Evolutionary conservation across 179 eudicot species (phyloP).

Genomic region (Sideroxylon spinosum): DNA sequence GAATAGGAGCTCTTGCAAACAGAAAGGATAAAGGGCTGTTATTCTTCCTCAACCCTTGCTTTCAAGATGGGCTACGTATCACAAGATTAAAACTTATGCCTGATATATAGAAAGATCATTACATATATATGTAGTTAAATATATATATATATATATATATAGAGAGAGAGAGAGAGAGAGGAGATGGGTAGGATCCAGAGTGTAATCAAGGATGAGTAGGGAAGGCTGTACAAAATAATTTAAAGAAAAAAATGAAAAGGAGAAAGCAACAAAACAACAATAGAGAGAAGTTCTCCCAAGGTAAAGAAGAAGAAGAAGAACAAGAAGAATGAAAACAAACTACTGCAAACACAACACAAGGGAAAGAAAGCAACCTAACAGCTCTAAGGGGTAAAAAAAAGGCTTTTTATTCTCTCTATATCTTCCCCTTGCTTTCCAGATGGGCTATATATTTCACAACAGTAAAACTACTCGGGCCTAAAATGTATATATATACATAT

Average conservation of each 20-base stretch:
- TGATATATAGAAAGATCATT: not conserved
- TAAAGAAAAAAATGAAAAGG: too few relatives aligned
- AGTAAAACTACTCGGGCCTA: not conserved
- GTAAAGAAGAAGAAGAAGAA: not conserved
- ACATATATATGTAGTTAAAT: not conserved
- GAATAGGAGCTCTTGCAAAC: not conserved
- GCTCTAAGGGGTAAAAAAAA: not conserved
- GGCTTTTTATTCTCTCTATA: conserved; percentile 3
- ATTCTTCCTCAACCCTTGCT: not conserved
- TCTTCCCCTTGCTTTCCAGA: not conserved
- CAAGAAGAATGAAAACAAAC: not conserved
- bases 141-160: too few relatives aligned
- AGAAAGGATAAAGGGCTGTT: not conserved
- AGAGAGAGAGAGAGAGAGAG: not conserved
- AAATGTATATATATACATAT: not conserved
- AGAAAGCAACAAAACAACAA: too few relatives aligned
- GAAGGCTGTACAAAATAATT: too few relatives aligned
- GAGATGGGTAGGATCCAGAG: conserved; percentile 19
- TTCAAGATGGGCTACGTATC: not conserved
- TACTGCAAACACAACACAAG: not conserved
- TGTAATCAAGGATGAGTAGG: not conserved
- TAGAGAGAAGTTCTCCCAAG: not conserved
- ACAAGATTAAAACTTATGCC: not conserved
- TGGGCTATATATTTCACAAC: conserved; percentile 6
- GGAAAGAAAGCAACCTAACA: not conserved